A percentile compares a stretch with the other conserved stretches of the same genome.
These are phyloP conservation scores for Plantago ovata DNA, from an alignment of 257 asterid genomes.

Conservation along the genomic window DNA sequence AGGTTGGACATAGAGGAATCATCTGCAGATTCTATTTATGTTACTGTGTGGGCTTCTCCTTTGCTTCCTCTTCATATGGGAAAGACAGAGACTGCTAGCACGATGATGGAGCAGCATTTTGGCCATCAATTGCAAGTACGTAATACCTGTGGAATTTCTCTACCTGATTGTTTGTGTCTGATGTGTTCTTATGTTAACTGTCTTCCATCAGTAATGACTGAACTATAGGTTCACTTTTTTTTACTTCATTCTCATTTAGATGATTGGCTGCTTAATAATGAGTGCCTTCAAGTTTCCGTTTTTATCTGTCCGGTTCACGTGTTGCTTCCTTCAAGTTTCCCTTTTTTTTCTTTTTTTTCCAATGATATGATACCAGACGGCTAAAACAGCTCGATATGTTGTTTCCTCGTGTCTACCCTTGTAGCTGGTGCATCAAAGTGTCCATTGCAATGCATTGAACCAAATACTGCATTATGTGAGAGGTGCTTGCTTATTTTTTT, in stretches of 20 bases:
- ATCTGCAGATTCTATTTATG: constrained; percentile 61
- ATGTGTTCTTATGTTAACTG: background rate
- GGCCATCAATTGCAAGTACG: constrained; percentile 73
- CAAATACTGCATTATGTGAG: background rate
- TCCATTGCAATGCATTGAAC: background rate
- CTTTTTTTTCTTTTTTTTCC: background rate
- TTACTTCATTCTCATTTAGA: background rate
- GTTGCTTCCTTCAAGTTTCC: too few relatives aligned
- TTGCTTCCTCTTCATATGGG: constrained; percentile 88
- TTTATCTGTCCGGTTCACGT: background rate
- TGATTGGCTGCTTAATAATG: background rate
- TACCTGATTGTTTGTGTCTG: background rate
- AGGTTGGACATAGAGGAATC: constrained; percentile 76
- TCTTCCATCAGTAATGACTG: background rate
- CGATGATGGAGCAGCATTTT: constrained; percentile 69
- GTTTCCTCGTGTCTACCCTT: background rate
- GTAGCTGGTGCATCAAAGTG: background rate
- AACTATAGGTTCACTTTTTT: background rate
- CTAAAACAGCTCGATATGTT: background rate
- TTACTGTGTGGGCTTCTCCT: constrained; percentile 90
- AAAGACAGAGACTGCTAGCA: constrained; percentile 56
- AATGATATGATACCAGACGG: background rate
- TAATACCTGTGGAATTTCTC: background rate
- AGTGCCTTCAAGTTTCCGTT: background rate
- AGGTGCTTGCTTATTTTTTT: background rate